phyloP scores from a whole-genome alignment of 2,329 filamentous ascomycete species.

The Ceratocystis harringtonii region DNA sequence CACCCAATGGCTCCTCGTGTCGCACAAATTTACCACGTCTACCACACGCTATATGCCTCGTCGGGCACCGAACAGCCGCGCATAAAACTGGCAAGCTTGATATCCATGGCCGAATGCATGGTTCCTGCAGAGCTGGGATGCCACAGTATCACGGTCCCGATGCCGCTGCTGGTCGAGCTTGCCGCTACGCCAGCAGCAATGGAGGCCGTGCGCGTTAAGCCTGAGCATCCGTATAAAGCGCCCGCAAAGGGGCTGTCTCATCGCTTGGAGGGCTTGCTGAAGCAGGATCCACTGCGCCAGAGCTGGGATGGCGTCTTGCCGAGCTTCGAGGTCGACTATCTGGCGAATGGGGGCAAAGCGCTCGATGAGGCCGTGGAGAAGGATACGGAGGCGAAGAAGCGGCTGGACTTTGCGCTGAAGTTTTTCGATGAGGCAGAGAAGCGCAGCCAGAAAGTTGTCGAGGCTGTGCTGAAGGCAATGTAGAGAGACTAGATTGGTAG shows the following conservation, averaged over 20 bases:
- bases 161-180: conserved; percentile 27
- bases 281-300: conserved; percentile 28
- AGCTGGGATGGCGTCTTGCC: neutral
- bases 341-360: conserved; percentile 30
- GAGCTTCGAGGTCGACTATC: conserved; percentile 27
- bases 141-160: conserved; percentile 31
- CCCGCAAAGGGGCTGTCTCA: conserved; percentile 23
- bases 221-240: conserved; percentile 26
- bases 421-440: conserved; percentile 29
- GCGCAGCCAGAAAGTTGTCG: conserved; percentile 27
- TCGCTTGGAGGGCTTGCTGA: conserved; percentile 25
- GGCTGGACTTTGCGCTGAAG: conserved; percentile 27
- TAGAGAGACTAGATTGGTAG: neutral
- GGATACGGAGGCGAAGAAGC: conserved; percentile 26
- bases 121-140: conserved; percentile 33
- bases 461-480: conserved; percentile 20
- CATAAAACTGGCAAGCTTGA: conserved; percentile 33
- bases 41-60: conserved; percentile 30
- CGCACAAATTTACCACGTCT: conserved; percentile 35
- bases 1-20: conserved; percentile 34
- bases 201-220: conserved; percentile 26
- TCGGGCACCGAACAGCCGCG: conserved; percentile 35
- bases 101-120: conserved; percentile 31
- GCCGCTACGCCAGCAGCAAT: conserved; percentile 24
- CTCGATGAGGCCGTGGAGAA: conserved; percentile 30